Base-by-base conservation (phyloP, 441 rosid genomes). In the Hypseocharis bilobata region DNA sequence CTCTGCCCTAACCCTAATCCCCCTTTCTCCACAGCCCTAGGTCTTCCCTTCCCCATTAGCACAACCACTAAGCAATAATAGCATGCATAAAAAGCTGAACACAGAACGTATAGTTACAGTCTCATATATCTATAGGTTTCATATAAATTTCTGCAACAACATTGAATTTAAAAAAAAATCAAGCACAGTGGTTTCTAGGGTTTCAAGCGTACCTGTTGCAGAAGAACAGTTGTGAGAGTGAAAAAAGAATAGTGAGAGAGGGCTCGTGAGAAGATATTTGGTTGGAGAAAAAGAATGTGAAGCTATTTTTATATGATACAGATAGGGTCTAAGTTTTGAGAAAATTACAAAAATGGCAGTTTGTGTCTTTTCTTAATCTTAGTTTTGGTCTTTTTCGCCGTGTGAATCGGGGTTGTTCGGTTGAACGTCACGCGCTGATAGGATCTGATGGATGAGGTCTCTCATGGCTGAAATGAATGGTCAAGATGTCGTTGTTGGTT, bases 21-120 rank as follows among this genome's bases (percentile, higher is more conserved):
- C 60, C 84, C 79, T 62, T 81, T 84, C 82, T 90, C 91, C 51
- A 85, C 89, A 30, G 92, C 88, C 79, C 94, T 89, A 58, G 87
- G 81, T 79, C 84, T 88, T 66, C 98, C 96, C 75, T 92, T 92
- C 58, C 96, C 96, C 98, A 92, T 92, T 69, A 64, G 68, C 65
- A 69, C 73, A 70, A 67, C 70, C 64, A 66, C 70, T 29, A 68
- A 52, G 58, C 55, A 60, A 71, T 63, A 69, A 51, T 45, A 42
- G 34, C 67, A 69, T 68, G 8, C 65, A 52, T 23, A n/a, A 3
- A 7, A 52, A 52, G 5, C 23, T 23, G 14, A 52, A 52, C 58
- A 52, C 58, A 23, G 29, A 70, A 76, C 71, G 76, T 75, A 67
- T 30, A 55, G 65, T 38, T 49, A 60, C 67, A 65, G 59, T 70